phyloP scores from a whole-genome alignment of 1,284 basidiomycete genomes.

The Trametes pubescens region DNA sequence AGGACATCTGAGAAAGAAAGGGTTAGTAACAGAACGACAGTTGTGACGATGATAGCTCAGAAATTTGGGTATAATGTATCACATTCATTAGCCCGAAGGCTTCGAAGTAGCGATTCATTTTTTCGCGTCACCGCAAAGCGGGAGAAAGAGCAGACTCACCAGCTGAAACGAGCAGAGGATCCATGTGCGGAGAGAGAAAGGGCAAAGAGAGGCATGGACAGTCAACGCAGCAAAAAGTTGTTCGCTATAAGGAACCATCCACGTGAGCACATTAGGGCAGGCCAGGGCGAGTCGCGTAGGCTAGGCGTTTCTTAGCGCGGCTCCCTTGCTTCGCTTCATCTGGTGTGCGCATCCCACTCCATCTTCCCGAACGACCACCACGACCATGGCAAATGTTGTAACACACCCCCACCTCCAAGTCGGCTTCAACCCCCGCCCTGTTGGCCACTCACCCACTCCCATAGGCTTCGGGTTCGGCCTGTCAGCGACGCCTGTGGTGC shows the following conservation, averaged over 20 bases:
- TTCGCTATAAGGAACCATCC: conserved; percentile 35
- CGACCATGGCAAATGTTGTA: conserved; percentile 75
- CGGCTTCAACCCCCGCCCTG: conserved; percentile 68
- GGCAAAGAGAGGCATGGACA: conserved; percentile 25
- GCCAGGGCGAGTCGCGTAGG: conserved; percentile 33
- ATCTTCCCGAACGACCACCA: conserved; percentile 36
- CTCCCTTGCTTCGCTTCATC: conserved; percentile 42
- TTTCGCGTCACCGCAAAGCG: conserved; percentile 62
- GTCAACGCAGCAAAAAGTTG: conserved; percentile 25
- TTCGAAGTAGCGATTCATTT: conserved; percentile 88
- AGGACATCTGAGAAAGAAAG: conserved; percentile 3
- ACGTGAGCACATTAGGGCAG: conserved; percentile 52
- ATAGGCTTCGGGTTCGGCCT: conserved; percentile 78
- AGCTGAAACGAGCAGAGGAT: conserved; percentile 1
- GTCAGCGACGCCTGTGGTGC: conserved; percentile 49
- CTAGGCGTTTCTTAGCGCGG: conserved; percentile 31
- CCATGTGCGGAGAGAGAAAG: conserved; percentile 2
- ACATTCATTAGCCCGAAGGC: conserved; percentile 69
- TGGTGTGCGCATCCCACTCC: conserved; percentile 26
- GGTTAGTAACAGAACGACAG: conserved; percentile 22
- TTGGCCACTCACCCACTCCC: conserved; percentile 67
- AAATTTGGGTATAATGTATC: conserved; percentile 88
- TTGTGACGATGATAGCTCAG: conserved; percentile 55
- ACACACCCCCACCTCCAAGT: conserved; percentile 61
- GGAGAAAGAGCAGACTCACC: conserved; percentile 27